Base-by-base conservation (phyloP, 768 basidiomycete species). In the Tubosaeta sp. region DNA sequence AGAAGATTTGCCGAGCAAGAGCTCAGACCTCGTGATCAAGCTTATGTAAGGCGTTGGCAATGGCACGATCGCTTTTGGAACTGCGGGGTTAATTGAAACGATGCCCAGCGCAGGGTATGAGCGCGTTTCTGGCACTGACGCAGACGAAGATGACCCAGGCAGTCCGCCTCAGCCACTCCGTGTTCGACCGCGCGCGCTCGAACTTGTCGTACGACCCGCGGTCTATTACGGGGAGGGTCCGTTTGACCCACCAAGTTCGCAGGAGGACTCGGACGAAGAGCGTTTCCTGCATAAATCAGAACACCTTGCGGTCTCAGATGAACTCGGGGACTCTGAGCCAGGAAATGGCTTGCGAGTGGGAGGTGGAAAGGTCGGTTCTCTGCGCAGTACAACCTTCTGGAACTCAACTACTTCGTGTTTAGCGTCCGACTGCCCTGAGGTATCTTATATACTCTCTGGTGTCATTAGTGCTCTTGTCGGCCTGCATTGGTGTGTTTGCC, bases 241-340 rank as follows among this genome's bases (percentile, higher is more conserved):
- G 0, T 91, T 90, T 61, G 85, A 88, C 57, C 77, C 85, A 19
- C 86, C 88, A 7, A 87, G 85, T 60, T 89, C 88, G n/a, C 85
- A 84, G 44, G 85, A 85, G n/a, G 86, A 84, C 51, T 27, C 26
- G 8, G 77, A 80, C 26, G 78, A 76, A 31, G 65, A 73, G 8
- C 46, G 26, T 13, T 71, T 83, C 17, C 55, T 79, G 31, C 81
- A 81, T 55, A 84, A 85, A 62, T 63, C 69, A 1, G 60, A 47
- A 4, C 51, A 55, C 34, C 25, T n/a, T 6, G 49, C 51, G 3
- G 43, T 37, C 16, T 39, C 29, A 14, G 58, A 44, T 41, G 56
- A 46, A 9, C 58, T 60, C 1, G 53, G 37, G 6, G 64, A 62
- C 43, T 59, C 59, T 6, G 71, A 67, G 22, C 65, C 63, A 12